phyloP scores from a whole-genome alignment of 176 grass and related monocot genomes.

The Oryza nivara region DNA sequence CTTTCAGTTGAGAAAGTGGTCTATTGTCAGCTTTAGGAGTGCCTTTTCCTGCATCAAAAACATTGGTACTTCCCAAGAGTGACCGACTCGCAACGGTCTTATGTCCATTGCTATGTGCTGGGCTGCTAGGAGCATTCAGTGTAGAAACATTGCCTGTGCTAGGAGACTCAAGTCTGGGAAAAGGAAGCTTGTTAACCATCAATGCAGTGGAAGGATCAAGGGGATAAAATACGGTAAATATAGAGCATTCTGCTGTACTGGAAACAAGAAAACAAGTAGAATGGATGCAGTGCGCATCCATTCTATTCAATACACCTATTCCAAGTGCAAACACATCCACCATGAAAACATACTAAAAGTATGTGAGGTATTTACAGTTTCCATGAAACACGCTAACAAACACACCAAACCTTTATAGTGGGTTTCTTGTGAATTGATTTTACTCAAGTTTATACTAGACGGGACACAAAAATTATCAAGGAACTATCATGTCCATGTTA shows the following conservation, averaged over 20 bases:
- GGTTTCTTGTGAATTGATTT: slow-evolving; percentile 4
- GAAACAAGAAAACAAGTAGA: slow-evolving; percentile 28
- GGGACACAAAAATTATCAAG: background rate
- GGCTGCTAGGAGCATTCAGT: slow-evolving; percentile 43
- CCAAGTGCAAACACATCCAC: slow-evolving; percentile 8
- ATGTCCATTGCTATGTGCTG: slow-evolving; percentile 38
- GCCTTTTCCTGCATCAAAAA: slow-evolving; percentile 47
- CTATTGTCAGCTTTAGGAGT: slow-evolving; percentile 48
- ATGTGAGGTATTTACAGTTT: slow-evolving; percentile 23
- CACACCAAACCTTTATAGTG: slow-evolving; percentile 1
- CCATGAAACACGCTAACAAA: background rate
- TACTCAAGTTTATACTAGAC: slow-evolving; percentile 16
- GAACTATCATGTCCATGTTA: background rate
- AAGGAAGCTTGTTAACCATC: slow-evolving; percentile 19
- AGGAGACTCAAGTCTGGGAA: slow-evolving; percentile 52
- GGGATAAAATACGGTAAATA: slow-evolving; percentile 19
- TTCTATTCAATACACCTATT: slow-evolving; percentile 39
- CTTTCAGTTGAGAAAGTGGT: slow-evolving; percentile 42
- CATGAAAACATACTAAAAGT: slow-evolving; percentile 23
- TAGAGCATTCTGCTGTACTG: background rate
- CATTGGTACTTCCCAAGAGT: slow-evolving; percentile 40
- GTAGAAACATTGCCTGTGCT: slow-evolving; percentile 27
- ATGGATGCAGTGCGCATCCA: background rate
- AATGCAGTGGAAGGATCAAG: slow-evolving; percentile 3
- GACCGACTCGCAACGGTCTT: slow-evolving; percentile 41